phyloP scores from a whole-genome alignment of 2,329 filamentous ascomycete genomes.

The Penicillium sp. region DNA sequence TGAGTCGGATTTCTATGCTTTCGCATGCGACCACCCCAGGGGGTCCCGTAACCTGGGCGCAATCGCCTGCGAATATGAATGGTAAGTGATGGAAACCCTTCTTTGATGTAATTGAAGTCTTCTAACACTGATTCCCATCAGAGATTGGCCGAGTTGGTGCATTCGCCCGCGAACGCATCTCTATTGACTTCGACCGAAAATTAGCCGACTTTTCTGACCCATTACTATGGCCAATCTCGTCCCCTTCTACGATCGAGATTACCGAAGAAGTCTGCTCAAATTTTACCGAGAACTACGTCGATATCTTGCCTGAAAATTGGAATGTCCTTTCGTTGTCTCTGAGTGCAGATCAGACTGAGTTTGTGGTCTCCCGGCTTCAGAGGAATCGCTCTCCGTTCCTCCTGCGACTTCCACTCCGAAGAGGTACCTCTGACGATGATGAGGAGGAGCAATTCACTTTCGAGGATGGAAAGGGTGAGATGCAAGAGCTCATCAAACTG shows the following conservation, averaged over 20 bases:
- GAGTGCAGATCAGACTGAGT: conserved; percentile 73
- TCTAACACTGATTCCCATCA: conserved; percentile 8
- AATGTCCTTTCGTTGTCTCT: conserved; percentile 79
- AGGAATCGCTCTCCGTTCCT: conserved; percentile 74
- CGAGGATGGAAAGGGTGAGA: conserved; percentile 68
- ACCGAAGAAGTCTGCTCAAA: conserved; percentile 47
- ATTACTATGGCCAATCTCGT: conserved; percentile 46
- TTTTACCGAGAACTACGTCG: conserved; percentile 76
- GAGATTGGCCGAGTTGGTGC: conserved; percentile 41
- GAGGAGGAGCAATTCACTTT: conserved; percentile 74
- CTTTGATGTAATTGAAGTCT: not conserved
- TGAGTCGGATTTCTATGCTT: conserved; percentile 41
- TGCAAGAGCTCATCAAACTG: conserved; percentile 72
- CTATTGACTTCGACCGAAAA: conserved; percentile 45
- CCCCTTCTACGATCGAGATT: conserved; percentile 15
- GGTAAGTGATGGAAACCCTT: conserved; percentile 23
- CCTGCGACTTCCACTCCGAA: conserved; percentile 74
- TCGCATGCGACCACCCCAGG: conserved; percentile 38
- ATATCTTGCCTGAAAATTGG: conserved; percentile 79
- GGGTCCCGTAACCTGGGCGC: conserved; percentile 22
- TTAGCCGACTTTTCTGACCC: conserved; percentile 42
- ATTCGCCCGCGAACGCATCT: conserved; percentile 37
- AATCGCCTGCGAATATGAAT: conserved; percentile 37
- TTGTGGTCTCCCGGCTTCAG: conserved; percentile 83
- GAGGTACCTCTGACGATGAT: conserved; percentile 76